These are phyloP conservation scores for Arabidopsis hybrid DNA, from an alignment of 441 rosid genomes.

Conservation along the genomic window DNA sequence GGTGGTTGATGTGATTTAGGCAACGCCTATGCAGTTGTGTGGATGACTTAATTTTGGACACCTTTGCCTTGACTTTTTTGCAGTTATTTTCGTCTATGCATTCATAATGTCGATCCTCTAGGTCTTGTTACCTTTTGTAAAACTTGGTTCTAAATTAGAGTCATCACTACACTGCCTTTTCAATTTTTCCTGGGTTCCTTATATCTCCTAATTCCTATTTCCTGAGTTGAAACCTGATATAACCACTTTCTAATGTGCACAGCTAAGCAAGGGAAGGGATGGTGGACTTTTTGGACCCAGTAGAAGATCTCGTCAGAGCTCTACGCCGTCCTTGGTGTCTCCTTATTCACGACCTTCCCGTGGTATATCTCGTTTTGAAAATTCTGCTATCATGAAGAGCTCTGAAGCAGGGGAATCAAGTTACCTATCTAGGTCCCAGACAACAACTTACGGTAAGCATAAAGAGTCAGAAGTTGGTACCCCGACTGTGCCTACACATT, in stretches of 20 bases:
- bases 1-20: constrained; percentile 10
- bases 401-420: constrained; percentile 55
- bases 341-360: constrained; percentile 49
- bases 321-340: constrained; percentile 43
- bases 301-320: constrained; percentile 56
- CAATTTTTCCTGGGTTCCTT: constrained; percentile 15
- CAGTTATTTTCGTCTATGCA: constrained; percentile 19
- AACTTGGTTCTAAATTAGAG: constrained; percentile 25
- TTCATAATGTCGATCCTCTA: constrained; percentile 7
- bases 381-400: constrained; percentile 48
- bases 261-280: constrained; percentile 50
- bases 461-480: constrained; percentile 52
- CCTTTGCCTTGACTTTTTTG: constrained; percentile 4
- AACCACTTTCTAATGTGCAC: constrained; percentile 35
- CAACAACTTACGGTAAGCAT: constrained; percentile 44
- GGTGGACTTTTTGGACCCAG: constrained; percentile 79
- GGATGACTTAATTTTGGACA: constrained; percentile 22
- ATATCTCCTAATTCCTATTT: constrained; percentile 4
- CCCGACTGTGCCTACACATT: constrained; percentile 68
- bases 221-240: constrained; percentile 19
- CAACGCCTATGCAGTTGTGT: constrained; percentile 10
- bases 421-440: constrained; percentile 48
- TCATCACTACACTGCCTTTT: constrained; percentile 21
- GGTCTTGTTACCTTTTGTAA: constrained; percentile 33
- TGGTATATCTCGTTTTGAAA: constrained; percentile 49